A percentile compares a stretch with the other conserved stretches of the same genome.
Conservation (phyloP, 2,329 filamentous ascomycete species). For the Sclerotinia glacialis region DNA sequence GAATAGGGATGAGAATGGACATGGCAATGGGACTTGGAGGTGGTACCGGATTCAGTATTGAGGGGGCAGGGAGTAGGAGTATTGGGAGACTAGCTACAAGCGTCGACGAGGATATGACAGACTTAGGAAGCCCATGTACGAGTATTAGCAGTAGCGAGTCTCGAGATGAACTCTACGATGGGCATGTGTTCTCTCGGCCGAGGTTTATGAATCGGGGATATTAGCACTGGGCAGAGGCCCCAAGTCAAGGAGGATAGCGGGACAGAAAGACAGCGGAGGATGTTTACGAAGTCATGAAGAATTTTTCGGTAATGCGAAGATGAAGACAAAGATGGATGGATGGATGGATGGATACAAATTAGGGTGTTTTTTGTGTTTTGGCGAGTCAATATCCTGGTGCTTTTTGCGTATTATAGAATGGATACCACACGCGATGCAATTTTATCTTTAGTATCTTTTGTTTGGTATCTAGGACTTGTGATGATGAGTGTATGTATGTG, state of each 20-base stretch:
- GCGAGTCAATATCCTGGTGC: slow-evolving; percentile 2
- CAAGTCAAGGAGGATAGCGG: neutral
- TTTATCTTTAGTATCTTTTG: neutral
- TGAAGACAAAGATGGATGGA: neutral
- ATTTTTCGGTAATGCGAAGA: neutral
- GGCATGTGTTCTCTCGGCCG: slow-evolving; percentile 21
- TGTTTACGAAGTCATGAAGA: slow-evolving; percentile 17
- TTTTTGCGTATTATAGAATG: slow-evolving; percentile 1
- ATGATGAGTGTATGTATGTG: neutral
- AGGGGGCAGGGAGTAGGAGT: slow-evolving; percentile 3
- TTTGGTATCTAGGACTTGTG: neutral
- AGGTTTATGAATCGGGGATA: slow-evolving; percentile 17
- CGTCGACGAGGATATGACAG: slow-evolving; percentile 32
- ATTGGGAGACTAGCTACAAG: slow-evolving; percentile 26
- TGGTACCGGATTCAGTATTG: slow-evolving; percentile 15
- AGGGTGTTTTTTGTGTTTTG: neutral
- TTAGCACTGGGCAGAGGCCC: neutral
- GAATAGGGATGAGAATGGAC: slow-evolving; percentile 4
- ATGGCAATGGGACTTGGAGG: slow-evolving; percentile 3
- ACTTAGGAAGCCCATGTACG: slow-evolving; percentile 37
- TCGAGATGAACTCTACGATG: slow-evolving; percentile 25
- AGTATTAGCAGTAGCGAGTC: slow-evolving; percentile 37
- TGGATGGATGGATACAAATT: neutral
- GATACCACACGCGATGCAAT: neutral
- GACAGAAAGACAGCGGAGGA: neutral